Evolutionary conservation across 192 early-diverging fungal genomes (phyloP).

Genomic region (Rhizoclosmatium globosum): DNA sequence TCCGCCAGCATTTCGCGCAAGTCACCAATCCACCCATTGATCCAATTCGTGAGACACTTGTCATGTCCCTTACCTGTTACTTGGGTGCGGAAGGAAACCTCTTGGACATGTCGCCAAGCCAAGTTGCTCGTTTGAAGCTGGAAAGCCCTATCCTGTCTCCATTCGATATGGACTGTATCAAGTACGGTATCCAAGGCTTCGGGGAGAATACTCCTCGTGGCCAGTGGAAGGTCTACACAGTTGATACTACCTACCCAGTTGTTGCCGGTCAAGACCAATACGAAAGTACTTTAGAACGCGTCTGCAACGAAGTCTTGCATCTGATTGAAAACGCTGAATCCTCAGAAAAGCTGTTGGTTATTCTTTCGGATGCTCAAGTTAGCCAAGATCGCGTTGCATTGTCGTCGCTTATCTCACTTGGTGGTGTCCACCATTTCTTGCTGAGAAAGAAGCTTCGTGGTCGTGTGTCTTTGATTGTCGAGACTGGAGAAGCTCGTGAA

Average conservation of each 20-base stretch:
- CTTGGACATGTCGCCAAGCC: constrained; percentile 81
- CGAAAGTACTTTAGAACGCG: constrained; percentile 79
- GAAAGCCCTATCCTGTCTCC: constrained; percentile 89
- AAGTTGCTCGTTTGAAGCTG: constrained; percentile 81
- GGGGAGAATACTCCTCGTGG: constrained; percentile 48
- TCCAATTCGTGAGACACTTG: constrained; percentile 97
- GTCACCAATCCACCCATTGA: constrained; percentile 99
- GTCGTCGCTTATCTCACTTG: constrained; percentile 86
- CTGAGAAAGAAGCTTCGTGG: constrained; percentile 88
- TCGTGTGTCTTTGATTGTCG: constrained; percentile 86
- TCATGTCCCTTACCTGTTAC: constrained; percentile 97
- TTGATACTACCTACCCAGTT: constrained; percentile 89
- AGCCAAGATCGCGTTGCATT: constrained; percentile 76
- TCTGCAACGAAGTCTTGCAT: constrained; percentile 82
- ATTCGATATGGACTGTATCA: constrained; percentile 82
- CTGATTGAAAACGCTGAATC: constrained; percentile 77
- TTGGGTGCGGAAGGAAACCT: constrained; percentile 95
- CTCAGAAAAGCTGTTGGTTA: constrained; percentile 70
- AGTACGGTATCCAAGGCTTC: constrained; percentile 65
- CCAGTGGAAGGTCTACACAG: constrained; percentile 78
- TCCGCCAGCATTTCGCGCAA: constrained; percentile 97
- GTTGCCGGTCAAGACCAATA: constrained; percentile 83
- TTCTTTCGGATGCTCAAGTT: constrained; percentile 81
- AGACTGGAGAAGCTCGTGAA: constrained; percentile 94
- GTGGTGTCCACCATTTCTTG: constrained; percentile 94